phyloP scores from a whole-genome alignment of 192 early-diverging fungal genomes.

The Coemansia sp. region DNA sequence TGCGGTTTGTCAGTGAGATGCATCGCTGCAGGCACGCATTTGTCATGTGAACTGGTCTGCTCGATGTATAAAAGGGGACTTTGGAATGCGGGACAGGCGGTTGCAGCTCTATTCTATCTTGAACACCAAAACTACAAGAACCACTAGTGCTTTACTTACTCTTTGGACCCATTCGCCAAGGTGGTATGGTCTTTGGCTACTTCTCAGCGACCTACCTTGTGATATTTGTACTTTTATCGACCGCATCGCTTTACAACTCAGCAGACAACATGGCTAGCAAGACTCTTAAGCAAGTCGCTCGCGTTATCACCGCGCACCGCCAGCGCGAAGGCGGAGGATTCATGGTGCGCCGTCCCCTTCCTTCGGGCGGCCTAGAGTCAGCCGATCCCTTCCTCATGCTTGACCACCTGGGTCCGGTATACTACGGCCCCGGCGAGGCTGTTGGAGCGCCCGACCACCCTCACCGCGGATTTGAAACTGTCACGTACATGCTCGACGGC shows the following conservation, averaged over 20 bases:
- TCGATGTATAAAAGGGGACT: too few species aligned
- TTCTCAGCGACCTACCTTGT: slow-evolving; percentile 8
- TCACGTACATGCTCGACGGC: slow-evolving; percentile 67
- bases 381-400: slow-evolving; percentile 91
- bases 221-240: slow-evolving; percentile 43
- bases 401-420: slow-evolving; percentile 59
- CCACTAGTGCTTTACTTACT: not conserved
- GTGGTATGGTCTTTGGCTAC: slow-evolving; percentile 22
- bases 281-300: slow-evolving; percentile 37
- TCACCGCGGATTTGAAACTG: slow-evolving; percentile 79
- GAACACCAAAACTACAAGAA: not conserved
- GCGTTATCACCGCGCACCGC: slow-evolving; percentile 39
- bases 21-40: not conserved
- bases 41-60: too few species aligned
- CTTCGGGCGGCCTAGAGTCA: slow-evolving; percentile 58
- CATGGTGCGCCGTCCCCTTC: slow-evolving; percentile 73
- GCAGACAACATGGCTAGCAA: slow-evolving; percentile 29
- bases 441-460: slow-evolving; percentile 69
- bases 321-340: slow-evolving; percentile 80
- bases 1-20: not conserved
- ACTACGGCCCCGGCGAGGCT: slow-evolving; percentile 55
- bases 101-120: too few species aligned
- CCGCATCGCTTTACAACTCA: slow-evolving; percentile 15
- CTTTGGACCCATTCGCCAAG: too few species aligned
- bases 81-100: too few species aligned